Percentiles rank a stretch among this genome's conserved stretches.
These are phyloP conservation scores for Bonia amplexicaulis DNA, from an alignment of 176 grass and related monocot genomes.

Conservation along the genomic window DNA sequence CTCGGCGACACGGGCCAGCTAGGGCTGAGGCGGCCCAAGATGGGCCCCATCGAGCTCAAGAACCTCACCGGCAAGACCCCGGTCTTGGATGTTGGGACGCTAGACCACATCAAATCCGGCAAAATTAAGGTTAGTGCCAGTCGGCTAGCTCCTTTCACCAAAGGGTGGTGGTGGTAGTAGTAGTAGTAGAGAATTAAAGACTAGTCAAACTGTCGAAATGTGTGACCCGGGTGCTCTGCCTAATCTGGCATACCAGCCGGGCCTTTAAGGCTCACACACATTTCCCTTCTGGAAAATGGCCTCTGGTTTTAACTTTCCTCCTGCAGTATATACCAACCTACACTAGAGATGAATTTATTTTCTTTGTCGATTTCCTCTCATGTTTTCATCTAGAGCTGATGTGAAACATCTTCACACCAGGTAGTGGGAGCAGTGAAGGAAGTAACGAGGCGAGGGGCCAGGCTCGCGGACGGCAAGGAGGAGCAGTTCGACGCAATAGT, in stretches of 20 bases:
- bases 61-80: constrained; percentile 87
- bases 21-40: constrained; percentile 75
- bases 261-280: background rate
- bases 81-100: constrained; percentile 80
- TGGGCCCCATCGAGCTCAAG: constrained; percentile 90
- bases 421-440: constrained; percentile 91
- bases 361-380: background rate
- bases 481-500: constrained; percentile 83
- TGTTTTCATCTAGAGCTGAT: background rate
- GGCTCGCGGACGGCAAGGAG: constrained; percentile 86
- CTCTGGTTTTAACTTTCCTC: background rate
- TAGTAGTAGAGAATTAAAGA: background rate
- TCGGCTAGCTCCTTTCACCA: background rate
- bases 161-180: background rate
- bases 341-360: background rate
- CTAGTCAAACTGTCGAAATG: background rate
- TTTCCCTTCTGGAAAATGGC: background rate
- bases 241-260: background rate
- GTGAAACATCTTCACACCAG: constrained; percentile 28
- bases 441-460: constrained; percentile 58
- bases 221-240: background rate
- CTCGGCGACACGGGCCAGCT: constrained; percentile 75
- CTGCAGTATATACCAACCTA: background rate
- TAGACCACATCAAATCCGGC: constrained; percentile 81
- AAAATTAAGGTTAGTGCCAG: constrained; percentile 75